These are phyloP conservation scores for Linderniella brevidens DNA, from an alignment of 257 asterid genomes.

Conservation along the genomic window DNA sequence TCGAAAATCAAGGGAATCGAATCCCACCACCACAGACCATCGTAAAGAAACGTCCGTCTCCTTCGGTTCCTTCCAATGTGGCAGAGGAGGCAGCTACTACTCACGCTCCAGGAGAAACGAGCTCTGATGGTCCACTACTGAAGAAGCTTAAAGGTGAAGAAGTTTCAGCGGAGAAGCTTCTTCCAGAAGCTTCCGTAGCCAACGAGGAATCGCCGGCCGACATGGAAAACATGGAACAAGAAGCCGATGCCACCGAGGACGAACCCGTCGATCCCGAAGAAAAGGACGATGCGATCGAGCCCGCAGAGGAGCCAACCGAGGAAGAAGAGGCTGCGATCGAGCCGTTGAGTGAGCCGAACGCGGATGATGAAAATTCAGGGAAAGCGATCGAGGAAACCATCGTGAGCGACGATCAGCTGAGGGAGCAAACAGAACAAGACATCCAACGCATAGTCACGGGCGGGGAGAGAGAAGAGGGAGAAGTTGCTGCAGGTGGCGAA, in stretches of 20 bases:
- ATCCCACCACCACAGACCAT: conserved; percentile 13
- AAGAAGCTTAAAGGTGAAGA: conserved; percentile 43
- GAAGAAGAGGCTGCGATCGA: conserved; percentile 27
- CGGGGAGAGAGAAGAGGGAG: conserved; percentile 77
- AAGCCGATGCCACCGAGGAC: conserved; percentile 18
- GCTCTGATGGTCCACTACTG: conserved; percentile 31
- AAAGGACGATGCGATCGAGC: conserved; percentile 22
- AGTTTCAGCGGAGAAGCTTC: conserved; percentile 21
- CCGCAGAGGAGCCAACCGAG: conserved; percentile 36
- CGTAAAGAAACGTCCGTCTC: conserved; percentile 51
- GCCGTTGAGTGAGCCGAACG: conserved; percentile 25
- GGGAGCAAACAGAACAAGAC: conserved; percentile 46
- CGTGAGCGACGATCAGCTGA: conserved; percentile 31
- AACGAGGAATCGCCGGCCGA: conserved; percentile 39
- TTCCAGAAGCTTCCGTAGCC: conserved; percentile 13
- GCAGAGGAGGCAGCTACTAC: conserved; percentile 36
- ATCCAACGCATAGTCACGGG: conserved; percentile 38
- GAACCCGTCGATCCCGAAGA: conserved; percentile 25
- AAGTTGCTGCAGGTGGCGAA: conserved; percentile 41
- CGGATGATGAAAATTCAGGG: conserved; percentile 26
- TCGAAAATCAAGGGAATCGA: conserved; percentile 32
- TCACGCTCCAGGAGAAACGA: conserved; percentile 29
- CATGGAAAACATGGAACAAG: conserved; percentile 21
- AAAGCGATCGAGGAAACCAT: conserved; percentile 24
- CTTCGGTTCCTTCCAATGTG: conserved; percentile 24